A percentile compares a stretch with the other conserved stretches of the same genome.
These are phyloP conservation scores for Penicillium tannophilum DNA, from an alignment of 495 filamentous ascomycete species.

Conservation along the genomic window DNA sequence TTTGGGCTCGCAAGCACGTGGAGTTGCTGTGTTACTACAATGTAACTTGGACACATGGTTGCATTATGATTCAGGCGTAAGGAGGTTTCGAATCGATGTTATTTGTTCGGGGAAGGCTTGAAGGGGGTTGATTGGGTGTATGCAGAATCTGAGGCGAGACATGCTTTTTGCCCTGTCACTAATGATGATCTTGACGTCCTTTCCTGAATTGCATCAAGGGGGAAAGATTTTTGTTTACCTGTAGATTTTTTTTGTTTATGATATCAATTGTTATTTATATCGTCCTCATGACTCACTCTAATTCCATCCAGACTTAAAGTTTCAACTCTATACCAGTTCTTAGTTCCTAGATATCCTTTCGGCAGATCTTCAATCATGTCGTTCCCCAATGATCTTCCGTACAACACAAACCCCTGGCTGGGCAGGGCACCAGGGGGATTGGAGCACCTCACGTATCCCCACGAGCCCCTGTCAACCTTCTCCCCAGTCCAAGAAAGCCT, in stretches of 20 bases:
- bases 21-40: not conserved
- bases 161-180: constrained; percentile 2
- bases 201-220: not conserved
- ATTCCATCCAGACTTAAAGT: not conserved
- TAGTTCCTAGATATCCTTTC: not conserved
- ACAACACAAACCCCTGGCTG: not conserved
- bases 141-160: constrained; percentile 4
- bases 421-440: not conserved
- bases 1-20: not conserved
- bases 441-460: not conserved
- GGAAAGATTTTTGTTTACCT: not conserved
- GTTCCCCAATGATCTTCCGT: not conserved
- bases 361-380: not conserved
- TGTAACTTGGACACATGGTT: not conserved
- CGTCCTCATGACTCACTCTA: not conserved
- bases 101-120: not conserved
- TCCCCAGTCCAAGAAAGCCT: not conserved
- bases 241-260: not conserved
- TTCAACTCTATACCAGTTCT: not conserved
- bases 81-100: not conserved
- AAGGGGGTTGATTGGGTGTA: not conserved
- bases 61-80: not conserved
- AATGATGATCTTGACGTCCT: not conserved
- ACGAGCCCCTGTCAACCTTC: constrained; percentile 1
- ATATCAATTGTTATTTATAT: not conserved